Evolutionary conservation across 805 yeast genomes (phyloP).

Genomic region (Soucietia sequanensis): DNA sequence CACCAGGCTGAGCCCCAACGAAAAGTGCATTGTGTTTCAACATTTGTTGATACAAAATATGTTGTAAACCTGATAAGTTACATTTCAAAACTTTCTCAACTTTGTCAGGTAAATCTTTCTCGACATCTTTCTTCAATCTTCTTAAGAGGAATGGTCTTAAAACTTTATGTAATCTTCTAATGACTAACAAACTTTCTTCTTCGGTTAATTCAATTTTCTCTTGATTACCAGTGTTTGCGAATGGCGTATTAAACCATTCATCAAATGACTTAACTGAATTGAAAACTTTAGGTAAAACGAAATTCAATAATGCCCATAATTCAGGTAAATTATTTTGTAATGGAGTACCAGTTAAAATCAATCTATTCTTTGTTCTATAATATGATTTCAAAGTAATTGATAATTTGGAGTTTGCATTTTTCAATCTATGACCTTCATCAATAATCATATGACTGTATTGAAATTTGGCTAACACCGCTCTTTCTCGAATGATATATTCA

Average conservation of each 20-base stretch:
- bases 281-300: conserved; percentile 80
- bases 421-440: conserved; percentile 91
- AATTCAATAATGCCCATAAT: conserved; percentile 80
- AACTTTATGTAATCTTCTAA: conserved; percentile 83
- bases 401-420: conserved; percentile 71
- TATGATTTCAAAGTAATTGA: conserved; percentile 68
- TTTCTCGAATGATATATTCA: conserved; percentile 77
- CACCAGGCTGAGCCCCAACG: conserved; percentile 60
- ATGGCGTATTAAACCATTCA: conserved; percentile 89
- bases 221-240: conserved; percentile 80
- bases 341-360: conserved; percentile 87
- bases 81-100: conserved; percentile 82
- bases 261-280: conserved; percentile 84
- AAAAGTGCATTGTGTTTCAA: conserved; percentile 67
- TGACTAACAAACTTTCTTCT: conserved; percentile 80
- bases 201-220: conserved; percentile 79
- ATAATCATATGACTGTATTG: conserved; percentile 85
- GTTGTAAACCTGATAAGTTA: conserved; percentile 71
- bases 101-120: conserved; percentile 81
- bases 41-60: conserved; percentile 73
- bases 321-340: conserved; percentile 83
- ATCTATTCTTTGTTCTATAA: conserved; percentile 72
- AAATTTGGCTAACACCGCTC: conserved; percentile 65
- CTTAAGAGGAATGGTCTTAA: conserved; percentile 80
- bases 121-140: conserved; percentile 84